A percentile compares a stretch with the other conserved stretches of the same genome.
Evolutionary conservation across 192 early-diverging fungal species (phyloP).

Genomic region (Phycomyces blakesleeanus): DNA sequence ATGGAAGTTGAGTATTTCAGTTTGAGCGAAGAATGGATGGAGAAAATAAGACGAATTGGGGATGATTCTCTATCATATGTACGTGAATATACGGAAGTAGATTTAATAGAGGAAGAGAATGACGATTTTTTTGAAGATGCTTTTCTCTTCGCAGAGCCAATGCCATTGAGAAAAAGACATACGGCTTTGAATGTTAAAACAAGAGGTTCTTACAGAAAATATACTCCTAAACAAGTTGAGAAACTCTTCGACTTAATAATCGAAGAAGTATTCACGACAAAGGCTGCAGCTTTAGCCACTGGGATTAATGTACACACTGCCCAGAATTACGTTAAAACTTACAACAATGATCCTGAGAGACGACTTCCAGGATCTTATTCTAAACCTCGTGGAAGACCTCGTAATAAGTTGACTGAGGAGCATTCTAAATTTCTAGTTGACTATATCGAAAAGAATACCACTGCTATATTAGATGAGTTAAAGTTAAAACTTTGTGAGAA

Average conservation of each 20-base stretch:
- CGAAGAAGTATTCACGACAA: constrained; percentile 17
- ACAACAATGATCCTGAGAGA: constrained; percentile 19
- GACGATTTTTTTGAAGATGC: constrained; percentile 13
- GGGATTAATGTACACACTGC: constrained; percentile 19
- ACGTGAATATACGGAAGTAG: constrained; percentile 11
- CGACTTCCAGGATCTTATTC: constrained; percentile 13
- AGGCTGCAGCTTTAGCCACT: constrained; percentile 15
- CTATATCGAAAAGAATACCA: constrained; percentile 9
- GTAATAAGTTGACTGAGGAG: constrained; percentile 14
- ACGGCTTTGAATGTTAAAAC: constrained; percentile 18
- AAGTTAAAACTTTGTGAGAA: not conserved
- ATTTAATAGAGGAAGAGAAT: constrained; percentile 16
- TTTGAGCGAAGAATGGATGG: constrained; percentile 17
- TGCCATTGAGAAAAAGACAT: constrained; percentile 15
- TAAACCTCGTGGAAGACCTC: constrained; percentile 17
- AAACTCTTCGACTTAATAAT: constrained; percentile 22
- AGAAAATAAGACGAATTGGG: constrained; percentile 12
- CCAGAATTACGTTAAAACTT: constrained; percentile 20
- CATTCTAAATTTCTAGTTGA: constrained; percentile 19
- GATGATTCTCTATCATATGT: constrained; percentile 6
- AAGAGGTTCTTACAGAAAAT: constrained; percentile 17
- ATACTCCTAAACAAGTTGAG: constrained; percentile 17
- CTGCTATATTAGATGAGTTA: constrained; percentile 8
- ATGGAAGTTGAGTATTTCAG: constrained; percentile 14
- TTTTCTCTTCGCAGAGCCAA: constrained; percentile 15